phyloP scores from a whole-genome alignment of 108 stramenopile species.

The Mediolabrus comicus region DNA sequence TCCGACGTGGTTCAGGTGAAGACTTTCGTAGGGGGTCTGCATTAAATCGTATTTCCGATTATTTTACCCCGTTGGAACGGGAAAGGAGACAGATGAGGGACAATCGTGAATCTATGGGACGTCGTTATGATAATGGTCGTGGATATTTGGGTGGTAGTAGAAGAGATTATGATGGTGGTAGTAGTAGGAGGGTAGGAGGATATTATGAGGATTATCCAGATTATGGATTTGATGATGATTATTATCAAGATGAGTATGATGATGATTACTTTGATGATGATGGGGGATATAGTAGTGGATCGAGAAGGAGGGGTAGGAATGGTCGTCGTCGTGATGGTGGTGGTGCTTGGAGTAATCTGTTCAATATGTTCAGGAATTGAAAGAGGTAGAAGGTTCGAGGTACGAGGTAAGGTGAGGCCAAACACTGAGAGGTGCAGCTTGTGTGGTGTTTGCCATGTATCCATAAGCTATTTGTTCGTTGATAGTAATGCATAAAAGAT shows the following conservation, averaged over 20 bases:
- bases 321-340: too few relatives aligned
- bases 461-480: too few relatives aligned
- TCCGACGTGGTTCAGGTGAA: neutral
- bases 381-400: too few relatives aligned
- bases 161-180: neutral
- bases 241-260: neutral
- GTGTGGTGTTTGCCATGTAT: too few relatives aligned
- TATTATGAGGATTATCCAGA: constrained; percentile 1
- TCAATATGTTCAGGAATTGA: neutral
- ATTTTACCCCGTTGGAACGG: constrained; percentile 3
- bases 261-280: constrained; percentile 1
- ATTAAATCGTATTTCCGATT: neutral
- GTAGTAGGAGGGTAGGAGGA: neutral
- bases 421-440: too few relatives aligned
- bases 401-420: too few relatives aligned
- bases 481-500: too few relatives aligned
- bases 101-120: constrained; percentile 2
- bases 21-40: constrained; percentile 1
- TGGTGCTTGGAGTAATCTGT: neutral
- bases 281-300: neutral
- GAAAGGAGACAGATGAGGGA: constrained; percentile 7
- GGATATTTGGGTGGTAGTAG: neutral
- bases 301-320: neutral
- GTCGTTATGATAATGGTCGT: neutral
- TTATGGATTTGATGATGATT: constrained; percentile 1